Conservation (phyloP, 176 grass and related monocot species). For the Dendrocalamus sinicus region DNA sequence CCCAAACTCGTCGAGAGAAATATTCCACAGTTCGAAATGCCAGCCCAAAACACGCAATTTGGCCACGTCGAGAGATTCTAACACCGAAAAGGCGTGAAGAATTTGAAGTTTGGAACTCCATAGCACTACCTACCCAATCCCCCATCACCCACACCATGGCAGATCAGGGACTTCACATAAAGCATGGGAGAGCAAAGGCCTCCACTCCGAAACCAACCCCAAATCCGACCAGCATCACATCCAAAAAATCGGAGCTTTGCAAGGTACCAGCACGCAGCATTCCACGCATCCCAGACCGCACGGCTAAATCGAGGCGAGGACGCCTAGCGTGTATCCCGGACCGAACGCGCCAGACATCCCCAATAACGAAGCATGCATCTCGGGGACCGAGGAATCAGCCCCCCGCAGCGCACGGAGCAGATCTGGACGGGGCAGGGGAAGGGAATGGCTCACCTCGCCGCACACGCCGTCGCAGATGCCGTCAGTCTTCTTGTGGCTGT, state of each 20-base stretch:
- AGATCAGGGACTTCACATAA: constrained; percentile 26
- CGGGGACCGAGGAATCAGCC: constrained; percentile 13
- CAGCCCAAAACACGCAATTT: constrained; percentile 30
- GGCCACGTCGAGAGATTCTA: constrained; percentile 48
- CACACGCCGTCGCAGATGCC: constrained; percentile 75
- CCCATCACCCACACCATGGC: constrained; percentile 6
- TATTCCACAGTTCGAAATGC: constrained; percentile 32
- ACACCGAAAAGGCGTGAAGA: constrained; percentile 47
- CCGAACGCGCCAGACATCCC: constrained; percentile 39
- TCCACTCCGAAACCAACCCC: not conserved
- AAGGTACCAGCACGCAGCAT: not conserved
- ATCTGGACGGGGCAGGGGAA: constrained; percentile 40
- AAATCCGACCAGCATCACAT: constrained; percentile 26
- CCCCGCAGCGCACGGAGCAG: constrained; percentile 8
- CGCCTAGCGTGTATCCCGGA: not conserved
- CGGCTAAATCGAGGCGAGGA: not conserved
- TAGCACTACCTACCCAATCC: constrained; percentile 27
- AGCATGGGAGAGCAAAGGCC: constrained; percentile 37
- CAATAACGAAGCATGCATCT: not conserved
- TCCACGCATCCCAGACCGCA: not conserved
- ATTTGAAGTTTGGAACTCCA: constrained; percentile 16
- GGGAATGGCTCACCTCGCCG: constrained; percentile 66
- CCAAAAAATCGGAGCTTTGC: constrained; percentile 28
- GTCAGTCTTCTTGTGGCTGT: constrained; percentile 85
- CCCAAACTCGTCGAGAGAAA: constrained; percentile 18